Conservation (phyloP, 257 asterid genomes). For the Perilla frutescens region DNA sequence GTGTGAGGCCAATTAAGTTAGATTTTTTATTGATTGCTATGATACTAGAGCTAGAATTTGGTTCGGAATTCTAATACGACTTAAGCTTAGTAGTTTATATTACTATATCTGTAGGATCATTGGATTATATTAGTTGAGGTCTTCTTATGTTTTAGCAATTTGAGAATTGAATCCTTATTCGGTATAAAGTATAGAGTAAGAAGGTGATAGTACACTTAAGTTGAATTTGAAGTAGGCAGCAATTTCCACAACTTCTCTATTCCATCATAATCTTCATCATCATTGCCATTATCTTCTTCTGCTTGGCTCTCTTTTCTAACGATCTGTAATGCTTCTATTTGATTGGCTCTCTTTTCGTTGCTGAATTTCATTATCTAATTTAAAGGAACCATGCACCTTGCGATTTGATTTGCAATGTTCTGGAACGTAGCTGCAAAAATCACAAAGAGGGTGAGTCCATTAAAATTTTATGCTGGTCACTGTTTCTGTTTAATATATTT, state of each 20-base stretch:
- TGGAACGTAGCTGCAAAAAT: constrained; percentile 39
- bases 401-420: constrained; percentile 38
- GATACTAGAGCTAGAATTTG: too few relatives aligned
- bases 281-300: not conserved
- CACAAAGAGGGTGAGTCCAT: constrained; percentile 52
- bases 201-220: too few relatives aligned
- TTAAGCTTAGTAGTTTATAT: not conserved
- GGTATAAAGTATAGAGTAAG: too few relatives aligned
- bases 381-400: too few relatives aligned
- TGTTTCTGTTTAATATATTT: too few relatives aligned
- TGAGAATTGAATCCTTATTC: not conserved
- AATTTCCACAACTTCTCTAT: not conserved
- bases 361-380: too few relatives aligned
- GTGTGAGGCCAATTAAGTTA: not conserved
- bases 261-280: not conserved
- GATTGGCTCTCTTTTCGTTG: too few relatives aligned
- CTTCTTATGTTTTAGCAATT: not conserved
- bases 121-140: not conserved
- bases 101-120: not conserved
- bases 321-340: too few relatives aligned
- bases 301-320: too few relatives aligned
- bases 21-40: too few relatives aligned
- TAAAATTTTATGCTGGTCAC: too few relatives aligned
- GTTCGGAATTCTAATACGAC: not conserved
- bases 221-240: too few relatives aligned